These are phyloP conservation scores for Dicorynia guianensis DNA, from an alignment of 306 rosid species.

Conservation along the genomic window DNA sequence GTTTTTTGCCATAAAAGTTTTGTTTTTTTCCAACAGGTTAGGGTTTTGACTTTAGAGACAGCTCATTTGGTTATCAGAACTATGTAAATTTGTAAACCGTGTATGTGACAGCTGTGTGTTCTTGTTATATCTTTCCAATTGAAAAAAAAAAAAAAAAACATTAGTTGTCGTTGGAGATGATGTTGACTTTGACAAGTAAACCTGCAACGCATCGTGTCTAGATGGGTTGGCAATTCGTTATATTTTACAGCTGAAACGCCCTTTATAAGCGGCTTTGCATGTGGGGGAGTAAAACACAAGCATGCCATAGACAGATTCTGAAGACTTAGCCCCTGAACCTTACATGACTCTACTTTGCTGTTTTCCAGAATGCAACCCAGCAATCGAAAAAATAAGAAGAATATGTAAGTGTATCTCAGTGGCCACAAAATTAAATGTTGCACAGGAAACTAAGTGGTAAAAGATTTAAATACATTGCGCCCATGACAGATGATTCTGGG, in stretches of 20 bases:
- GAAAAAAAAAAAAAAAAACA: constrained; percentile 19
- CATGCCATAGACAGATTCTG: constrained; percentile 32
- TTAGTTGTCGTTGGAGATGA: background rate
- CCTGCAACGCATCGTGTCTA: background rate
- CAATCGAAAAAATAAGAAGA: constrained; percentile 34
- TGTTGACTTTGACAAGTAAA: constrained; percentile 36
- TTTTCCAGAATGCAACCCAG: constrained; percentile 19
- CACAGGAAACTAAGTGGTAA: background rate
- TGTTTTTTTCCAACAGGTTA: constrained; percentile 42
- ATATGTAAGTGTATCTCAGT: constrained; percentile 39
- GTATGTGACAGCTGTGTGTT: constrained; percentile 23
- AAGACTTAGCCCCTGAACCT: constrained; percentile 39
- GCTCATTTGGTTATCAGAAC: constrained; percentile 44
- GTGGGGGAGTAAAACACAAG: constrained; percentile 51
- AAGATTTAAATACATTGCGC: constrained; percentile 26
- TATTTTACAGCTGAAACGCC: constrained; percentile 41
- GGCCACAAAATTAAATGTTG: background rate
- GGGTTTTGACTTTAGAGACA: background rate
- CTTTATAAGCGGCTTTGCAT: constrained; percentile 51
- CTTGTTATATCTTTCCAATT: constrained; percentile 20
- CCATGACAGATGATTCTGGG: constrained; percentile 19
- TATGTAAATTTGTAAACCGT: constrained; percentile 59
- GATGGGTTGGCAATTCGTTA: constrained; percentile 16
- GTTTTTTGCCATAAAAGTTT: constrained; percentile 46
- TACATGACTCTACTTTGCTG: constrained; percentile 30